These are phyloP conservation scores for Austropuccinia psidii DNA, from an alignment of 1,284 basidiomycete genomes.

Conservation along the genomic window DNA sequence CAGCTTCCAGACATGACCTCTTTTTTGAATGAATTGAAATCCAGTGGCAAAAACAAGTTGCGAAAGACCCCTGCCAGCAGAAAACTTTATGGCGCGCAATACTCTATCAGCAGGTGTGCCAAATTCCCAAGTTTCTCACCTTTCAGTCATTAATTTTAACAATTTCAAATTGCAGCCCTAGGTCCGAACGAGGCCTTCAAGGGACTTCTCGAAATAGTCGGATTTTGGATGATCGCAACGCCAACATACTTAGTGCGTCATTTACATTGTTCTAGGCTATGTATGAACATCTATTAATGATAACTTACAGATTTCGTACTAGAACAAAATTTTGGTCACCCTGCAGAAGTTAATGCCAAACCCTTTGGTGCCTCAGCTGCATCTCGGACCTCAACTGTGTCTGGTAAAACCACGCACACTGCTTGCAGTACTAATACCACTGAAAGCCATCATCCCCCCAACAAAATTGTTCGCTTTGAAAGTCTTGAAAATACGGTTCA, in stretches of 20 bases:
- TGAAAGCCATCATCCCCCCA: background rate
- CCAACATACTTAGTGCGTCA: constrained; percentile 11
- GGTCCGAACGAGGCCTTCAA: background rate
- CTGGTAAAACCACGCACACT: background rate
- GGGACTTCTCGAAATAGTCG: background rate
- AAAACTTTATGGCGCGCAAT: constrained; percentile 22
- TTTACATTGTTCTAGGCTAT: background rate
- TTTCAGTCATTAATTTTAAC: background rate
- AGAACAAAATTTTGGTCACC: constrained; percentile 1
- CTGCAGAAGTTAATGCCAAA: constrained; percentile 3
- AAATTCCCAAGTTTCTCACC: background rate
- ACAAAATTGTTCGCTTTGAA: too few relatives aligned
- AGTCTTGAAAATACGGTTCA: too few relatives aligned
- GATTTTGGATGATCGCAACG: constrained; percentile 21
- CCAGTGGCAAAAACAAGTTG: constrained; percentile 19
- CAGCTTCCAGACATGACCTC: constrained; percentile 13
- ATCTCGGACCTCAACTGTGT: background rate
- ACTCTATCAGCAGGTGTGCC: constrained; percentile 21
- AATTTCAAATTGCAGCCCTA: background rate
- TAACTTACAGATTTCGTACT: background rate
- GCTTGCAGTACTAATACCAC: constrained; percentile 5
- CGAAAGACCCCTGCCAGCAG: constrained; percentile 25
- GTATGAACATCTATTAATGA: background rate
- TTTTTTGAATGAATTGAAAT: constrained; percentile 31
- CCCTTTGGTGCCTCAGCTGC: background rate